Conservation (phyloP, 2,329 filamentous ascomycete genomes). For the Aureobasidium melanogenum region DNA sequence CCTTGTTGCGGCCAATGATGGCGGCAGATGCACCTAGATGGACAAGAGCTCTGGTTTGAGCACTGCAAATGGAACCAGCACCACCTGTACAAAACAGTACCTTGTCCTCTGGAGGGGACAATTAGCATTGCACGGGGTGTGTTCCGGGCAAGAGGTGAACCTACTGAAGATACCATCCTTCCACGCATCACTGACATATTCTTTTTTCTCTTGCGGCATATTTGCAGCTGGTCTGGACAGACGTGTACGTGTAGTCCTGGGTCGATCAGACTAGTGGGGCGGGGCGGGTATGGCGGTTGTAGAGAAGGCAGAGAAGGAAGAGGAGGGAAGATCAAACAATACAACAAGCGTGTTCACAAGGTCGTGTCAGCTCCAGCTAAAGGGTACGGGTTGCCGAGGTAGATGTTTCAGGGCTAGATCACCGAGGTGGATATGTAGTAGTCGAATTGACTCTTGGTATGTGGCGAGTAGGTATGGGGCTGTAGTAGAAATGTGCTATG, state of each 20-base stretch:
- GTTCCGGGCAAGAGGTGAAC: not conserved
- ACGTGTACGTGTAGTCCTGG: not conserved
- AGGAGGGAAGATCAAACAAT: not conserved
- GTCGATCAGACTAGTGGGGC: not conserved
- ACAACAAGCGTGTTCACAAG: not conserved
- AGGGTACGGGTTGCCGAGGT: constrained; percentile 3
- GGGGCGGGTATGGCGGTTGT: not conserved
- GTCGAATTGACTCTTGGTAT: not conserved
- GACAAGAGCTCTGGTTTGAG: constrained; percentile 85
- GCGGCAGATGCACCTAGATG: constrained; percentile 86
- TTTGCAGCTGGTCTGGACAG: constrained; percentile 15
- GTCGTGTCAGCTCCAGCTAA: constrained; percentile 6
- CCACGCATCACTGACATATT: constrained; percentile 79
- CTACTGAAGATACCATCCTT: constrained; percentile 77
- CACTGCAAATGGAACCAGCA: constrained; percentile 86
- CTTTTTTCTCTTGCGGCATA: constrained; percentile 62
- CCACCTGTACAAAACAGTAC: constrained; percentile 94
- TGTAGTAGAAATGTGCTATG: not conserved
- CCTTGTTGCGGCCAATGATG: constrained; percentile 81
- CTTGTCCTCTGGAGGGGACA: constrained; percentile 55
- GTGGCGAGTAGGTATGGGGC: not conserved
- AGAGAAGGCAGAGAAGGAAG: not conserved
- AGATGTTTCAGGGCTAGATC: constrained; percentile 6
- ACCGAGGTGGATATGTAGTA: not conserved
- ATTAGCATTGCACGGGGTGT: not conserved